Percentiles rank a stretch among this genome's conserved stretches.
Conservation (phyloP, 1,284 basidiomycete genomes). For the Marasmius sp. region DNA sequence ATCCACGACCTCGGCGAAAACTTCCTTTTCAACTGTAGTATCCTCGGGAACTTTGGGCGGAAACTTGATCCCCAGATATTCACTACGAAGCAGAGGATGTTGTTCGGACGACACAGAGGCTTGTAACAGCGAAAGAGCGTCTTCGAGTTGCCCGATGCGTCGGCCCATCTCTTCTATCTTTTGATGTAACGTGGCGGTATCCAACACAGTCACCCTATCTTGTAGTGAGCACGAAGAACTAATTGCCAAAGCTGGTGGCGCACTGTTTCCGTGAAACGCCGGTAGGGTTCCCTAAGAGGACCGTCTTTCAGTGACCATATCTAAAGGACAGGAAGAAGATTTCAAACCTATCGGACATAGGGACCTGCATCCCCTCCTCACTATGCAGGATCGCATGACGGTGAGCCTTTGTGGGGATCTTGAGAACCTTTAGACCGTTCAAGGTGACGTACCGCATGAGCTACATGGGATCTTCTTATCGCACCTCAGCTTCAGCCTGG, state of each 20-base stretch:
- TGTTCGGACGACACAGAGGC: constrained; percentile 55
- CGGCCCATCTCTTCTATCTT: constrained; percentile 75
- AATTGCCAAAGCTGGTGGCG: constrained; percentile 16
- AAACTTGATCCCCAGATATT: constrained; percentile 61
- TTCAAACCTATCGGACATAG: constrained; percentile 39
- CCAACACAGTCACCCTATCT: constrained; percentile 54
- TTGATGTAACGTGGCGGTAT: constrained; percentile 66
- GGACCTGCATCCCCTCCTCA: constrained; percentile 45
- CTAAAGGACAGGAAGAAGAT: not conserved
- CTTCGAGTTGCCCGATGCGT: constrained; percentile 70
- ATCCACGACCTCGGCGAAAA: constrained; percentile 9
- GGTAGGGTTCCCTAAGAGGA: not conserved
- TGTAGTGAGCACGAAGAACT: too few relatives aligned
- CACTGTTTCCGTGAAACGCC: not conserved
- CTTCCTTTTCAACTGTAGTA: constrained; percentile 15
- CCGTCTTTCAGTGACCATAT: too few relatives aligned
- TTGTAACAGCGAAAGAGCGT: constrained; percentile 65
- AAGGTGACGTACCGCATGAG: constrained; percentile 38
- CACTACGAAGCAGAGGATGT: constrained; percentile 67
- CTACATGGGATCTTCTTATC: constrained; percentile 61
- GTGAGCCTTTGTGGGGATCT: not conserved
- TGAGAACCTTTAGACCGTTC: constrained; percentile 6
- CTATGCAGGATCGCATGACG: constrained; percentile 18
- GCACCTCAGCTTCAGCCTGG: constrained; percentile 67
- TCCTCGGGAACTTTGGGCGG: constrained; percentile 38